Base-by-base conservation (phyloP, 768 basidiomycete species). In the Hebeloma cylindrosporum region DNA sequence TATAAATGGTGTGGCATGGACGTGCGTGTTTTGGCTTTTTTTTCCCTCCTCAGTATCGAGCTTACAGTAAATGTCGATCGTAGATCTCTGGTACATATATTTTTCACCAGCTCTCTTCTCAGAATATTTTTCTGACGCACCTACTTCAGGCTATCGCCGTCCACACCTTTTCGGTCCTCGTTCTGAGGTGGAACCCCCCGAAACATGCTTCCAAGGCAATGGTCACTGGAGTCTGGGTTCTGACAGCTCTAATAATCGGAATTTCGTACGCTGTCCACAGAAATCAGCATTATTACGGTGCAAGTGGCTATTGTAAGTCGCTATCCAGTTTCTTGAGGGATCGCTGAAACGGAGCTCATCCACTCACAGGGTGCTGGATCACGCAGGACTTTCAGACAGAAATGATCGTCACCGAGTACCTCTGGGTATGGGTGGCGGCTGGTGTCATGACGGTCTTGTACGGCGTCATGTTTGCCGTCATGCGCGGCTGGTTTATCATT, bases 291-390 rank as follows among this genome's bases (percentile, higher is more conserved):
- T 76, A 73, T 48, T 79, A 74, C 54, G 72, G 74, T 0, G 47
- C 61, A 21, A 71, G 70, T 0, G 65, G 63, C n/a, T 65, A 65
- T 43, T 74, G 72, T 72, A 33, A 43, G 67, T 60, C 25, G 3
- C 32, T 40, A 18, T 40, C 22, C 10, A 32, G 23, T 6, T 17
- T 13, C 18, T 17, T 32, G 1, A 9, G n/a, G n/a, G n/a, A n/a
- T n/a, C n/a, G n/a, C n/a, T n/a, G n/a, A n/a, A n/a, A n/a, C n/a
- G n/a, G n/a, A n/a, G n/a, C n/a, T n/a, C n/a, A n/a, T n/a, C n/a
- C n/a, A n/a, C n/a, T n/a, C n/a, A n/a, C 48, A 77, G 76, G 77
- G 78, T 78, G 78, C 50, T 79, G 78, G 78, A 78, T 79, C 30
- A 45, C 51, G 3, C 28, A 53, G 3, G 45, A 59, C 0, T 74